Evolutionary conservation across 2,329 filamentous ascomycete species (phyloP).

Genomic region (Penicillium sp.): DNA sequence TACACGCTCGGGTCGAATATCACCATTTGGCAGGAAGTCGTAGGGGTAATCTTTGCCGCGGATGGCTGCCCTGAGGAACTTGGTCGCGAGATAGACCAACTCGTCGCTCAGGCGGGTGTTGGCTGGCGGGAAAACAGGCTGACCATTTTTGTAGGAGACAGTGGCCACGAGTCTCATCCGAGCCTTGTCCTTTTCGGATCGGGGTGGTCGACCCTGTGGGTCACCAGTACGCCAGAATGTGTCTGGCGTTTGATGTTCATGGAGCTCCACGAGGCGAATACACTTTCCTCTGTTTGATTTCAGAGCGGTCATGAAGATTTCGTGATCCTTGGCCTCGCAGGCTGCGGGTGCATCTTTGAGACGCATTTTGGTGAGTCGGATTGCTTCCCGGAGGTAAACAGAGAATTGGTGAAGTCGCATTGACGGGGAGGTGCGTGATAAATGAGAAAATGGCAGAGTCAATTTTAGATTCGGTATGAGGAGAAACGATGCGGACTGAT

Average conservation of each 20-base stretch:
- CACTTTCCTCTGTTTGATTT: not conserved
- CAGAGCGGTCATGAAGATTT: not conserved
- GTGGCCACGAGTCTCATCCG: conserved; percentile 3
- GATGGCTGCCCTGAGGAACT: not conserved
- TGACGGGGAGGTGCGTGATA: not conserved
- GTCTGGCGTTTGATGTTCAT: not conserved
- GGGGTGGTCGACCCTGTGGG: not conserved
- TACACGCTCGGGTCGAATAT: conserved; percentile 14
- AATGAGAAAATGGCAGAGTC: not conserved
- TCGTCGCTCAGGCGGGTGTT: conserved; percentile 19
- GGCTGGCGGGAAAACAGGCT: conserved; percentile 8
- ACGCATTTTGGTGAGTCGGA: not conserved
- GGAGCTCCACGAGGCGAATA: not conserved
- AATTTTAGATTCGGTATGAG: too few species aligned
- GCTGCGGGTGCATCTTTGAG: conserved; percentile 6
- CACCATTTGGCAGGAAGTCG: conserved; percentile 12
- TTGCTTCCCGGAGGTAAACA: not conserved
- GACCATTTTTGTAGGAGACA: not conserved
- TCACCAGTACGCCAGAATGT: not conserved
- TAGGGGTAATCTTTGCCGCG: conserved; percentile 13
- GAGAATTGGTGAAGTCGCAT: not conserved
- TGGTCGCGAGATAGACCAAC: conserved; percentile 15
- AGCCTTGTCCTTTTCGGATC: not conserved
- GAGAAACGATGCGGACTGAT: not conserved
- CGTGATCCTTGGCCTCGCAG: not conserved